phyloP scores from a whole-genome alignment of 108 stramenopile species.

The Nannochloropsis gaditana region DNA sequence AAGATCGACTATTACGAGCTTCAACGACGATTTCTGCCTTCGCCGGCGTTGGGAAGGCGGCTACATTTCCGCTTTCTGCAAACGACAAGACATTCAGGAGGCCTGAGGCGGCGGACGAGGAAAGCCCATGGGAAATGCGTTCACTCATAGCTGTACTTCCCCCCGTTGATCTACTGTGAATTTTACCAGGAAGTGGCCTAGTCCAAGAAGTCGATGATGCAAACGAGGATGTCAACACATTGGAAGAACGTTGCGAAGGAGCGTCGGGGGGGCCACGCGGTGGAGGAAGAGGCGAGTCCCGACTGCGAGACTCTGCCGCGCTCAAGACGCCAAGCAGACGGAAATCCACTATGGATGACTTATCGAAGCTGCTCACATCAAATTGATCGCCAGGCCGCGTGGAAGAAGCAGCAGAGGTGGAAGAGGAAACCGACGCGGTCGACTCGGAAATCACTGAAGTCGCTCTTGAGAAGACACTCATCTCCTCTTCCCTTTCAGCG shows the following conservation, averaged over 20 bases:
- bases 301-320: constrained; percentile 16
- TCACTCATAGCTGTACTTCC: neutral
- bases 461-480: neutral
- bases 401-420: neutral
- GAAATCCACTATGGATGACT: neutral
- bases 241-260: neutral
- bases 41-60: neutral
- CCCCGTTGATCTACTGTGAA: neutral
- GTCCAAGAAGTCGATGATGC: neutral
- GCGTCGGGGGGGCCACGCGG: neutral
- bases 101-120: neutral
- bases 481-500: neutral
- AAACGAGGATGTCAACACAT: neutral
- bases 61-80: neutral
- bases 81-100: constrained; percentile 3
- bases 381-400: constrained; percentile 9
- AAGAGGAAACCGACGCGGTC: neutral
- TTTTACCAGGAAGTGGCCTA: neutral
- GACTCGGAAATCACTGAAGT: neutral
- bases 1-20: neutral
- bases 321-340: constrained; percentile 2
- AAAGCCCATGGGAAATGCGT: neutral
- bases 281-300: neutral
- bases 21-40: neutral
- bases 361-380: neutral